Evolutionary conservation across 176 grass and related monocot genomes (phyloP).

Genomic region (Oryza rufipogon): DNA sequence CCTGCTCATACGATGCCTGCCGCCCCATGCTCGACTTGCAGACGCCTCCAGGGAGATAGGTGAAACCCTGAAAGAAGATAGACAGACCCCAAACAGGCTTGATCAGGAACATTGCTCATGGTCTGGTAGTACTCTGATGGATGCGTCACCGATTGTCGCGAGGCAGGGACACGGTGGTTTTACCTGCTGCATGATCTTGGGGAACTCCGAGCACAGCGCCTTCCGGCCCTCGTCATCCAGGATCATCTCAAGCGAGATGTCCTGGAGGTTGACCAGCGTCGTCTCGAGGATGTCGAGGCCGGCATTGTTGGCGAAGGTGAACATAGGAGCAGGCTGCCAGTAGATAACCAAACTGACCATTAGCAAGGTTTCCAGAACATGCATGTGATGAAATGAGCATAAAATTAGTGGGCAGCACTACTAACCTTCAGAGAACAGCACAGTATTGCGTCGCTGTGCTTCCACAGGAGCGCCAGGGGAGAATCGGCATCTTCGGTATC

Average conservation of each 20-base stretch:
- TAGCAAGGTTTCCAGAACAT: neutral
- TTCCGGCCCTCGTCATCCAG: slow-evolving; percentile 68
- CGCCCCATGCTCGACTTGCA: slow-evolving; percentile 91
- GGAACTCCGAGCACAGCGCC: slow-evolving; percentile 58
- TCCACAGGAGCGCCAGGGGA: slow-evolving; percentile 76
- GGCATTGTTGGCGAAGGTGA: slow-evolving; percentile 82
- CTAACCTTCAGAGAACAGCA: slow-evolving; percentile 88
- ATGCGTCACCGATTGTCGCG: neutral
- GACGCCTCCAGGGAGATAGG: slow-evolving; percentile 62
- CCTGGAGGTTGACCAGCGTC: slow-evolving; percentile 83
- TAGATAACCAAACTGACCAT: neutral
- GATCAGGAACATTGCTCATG: neutral
- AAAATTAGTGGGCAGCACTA: neutral
- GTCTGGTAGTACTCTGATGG: neutral
- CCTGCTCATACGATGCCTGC: slow-evolving; percentile 74
- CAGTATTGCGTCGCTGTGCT: slow-evolving; percentile 78
- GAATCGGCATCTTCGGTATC: slow-evolving; percentile 50
- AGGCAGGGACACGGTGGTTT: neutral
- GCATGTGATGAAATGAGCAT: neutral
- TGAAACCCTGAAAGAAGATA: slow-evolving; percentile 59
- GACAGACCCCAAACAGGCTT: neutral
- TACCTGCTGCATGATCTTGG: slow-evolving; percentile 98
- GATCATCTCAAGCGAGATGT: slow-evolving; percentile 74
- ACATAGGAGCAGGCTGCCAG: slow-evolving; percentile 62
- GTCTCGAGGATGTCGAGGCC: slow-evolving; percentile 96